phyloP scores from a whole-genome alignment of 202 grass and related monocot genomes.

The Setaria italica region DNA sequence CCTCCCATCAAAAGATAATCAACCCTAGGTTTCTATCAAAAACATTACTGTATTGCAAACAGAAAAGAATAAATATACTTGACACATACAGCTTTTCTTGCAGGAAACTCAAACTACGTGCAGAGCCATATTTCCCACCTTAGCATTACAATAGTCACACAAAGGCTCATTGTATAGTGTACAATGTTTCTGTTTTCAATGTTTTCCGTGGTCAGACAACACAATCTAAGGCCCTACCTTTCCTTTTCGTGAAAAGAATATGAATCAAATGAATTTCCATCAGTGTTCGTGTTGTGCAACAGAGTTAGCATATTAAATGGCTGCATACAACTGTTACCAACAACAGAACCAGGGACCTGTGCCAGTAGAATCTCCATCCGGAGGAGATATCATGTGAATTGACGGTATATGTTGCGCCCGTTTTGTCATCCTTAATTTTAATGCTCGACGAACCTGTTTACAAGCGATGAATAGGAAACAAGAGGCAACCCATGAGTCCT shows the following conservation, averaged over 20 bases:
- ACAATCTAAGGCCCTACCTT: conserved; percentile 51
- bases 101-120: conserved; percentile 7
- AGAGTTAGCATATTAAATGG: conserved; percentile 56
- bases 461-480: conserved; percentile 15
- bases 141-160: conserved; percentile 34
- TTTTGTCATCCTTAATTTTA: conserved; percentile 82
- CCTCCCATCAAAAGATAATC: too few species aligned
- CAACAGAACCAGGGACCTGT: conserved; percentile 48
- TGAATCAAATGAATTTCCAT: conserved; percentile 53
- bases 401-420: conserved; percentile 57
- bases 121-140: conserved; percentile 25
- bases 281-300: conserved; percentile 42
- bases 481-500: neutral
- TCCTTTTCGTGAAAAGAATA: conserved; percentile 54
- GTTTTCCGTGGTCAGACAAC: conserved; percentile 38
- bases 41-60: neutral
- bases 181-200: conserved; percentile 37
- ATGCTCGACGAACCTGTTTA: conserved; percentile 87
- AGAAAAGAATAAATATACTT: neutral
- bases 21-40: too few species aligned
- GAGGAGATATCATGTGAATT: conserved; percentile 67
- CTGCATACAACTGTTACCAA: conserved; percentile 52
- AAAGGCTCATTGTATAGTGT: conserved; percentile 6
- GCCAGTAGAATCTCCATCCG: conserved; percentile 55
- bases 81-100: neutral